Conservation (phyloP, 306 rosid species). For the Lagenaria siceraria region DNA sequence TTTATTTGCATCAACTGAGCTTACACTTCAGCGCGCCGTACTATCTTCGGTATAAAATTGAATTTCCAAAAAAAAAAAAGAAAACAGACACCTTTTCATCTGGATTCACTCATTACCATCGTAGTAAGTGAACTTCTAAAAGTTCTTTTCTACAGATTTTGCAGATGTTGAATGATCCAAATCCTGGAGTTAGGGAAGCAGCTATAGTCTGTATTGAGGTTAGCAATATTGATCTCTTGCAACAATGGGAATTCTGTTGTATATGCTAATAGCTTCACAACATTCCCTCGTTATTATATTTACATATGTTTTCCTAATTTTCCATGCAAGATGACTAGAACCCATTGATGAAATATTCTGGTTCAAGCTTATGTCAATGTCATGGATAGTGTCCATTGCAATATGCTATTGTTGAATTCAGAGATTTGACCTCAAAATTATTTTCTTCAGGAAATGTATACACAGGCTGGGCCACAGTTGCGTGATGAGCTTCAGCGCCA, state of each 20-base stretch:
- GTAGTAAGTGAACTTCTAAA: neutral
- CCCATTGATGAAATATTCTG: neutral
- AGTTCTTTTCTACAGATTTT: constrained; percentile 47
- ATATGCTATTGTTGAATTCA: constrained; percentile 1
- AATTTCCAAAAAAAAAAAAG: neutral
- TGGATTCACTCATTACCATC: neutral
- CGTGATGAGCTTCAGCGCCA: constrained; percentile 93
- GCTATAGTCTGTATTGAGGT: constrained; percentile 92
- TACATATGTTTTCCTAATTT: neutral
- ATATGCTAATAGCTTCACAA: neutral
- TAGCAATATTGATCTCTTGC: constrained; percentile 12
- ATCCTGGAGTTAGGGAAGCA: constrained; percentile 84
- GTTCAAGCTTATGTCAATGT: neutral
- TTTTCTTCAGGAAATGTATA: constrained; percentile 76
- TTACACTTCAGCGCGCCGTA: constrained; percentile 79
- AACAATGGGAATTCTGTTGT: neutral
- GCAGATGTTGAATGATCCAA: constrained; percentile 82
- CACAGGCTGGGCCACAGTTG: constrained; percentile 89
- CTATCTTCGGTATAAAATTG: constrained; percentile 71
- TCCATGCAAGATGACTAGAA: neutral
- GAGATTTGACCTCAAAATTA: neutral
- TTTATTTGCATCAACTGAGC: constrained; percentile 85
- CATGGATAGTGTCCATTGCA: neutral
- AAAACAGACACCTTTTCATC: neutral
- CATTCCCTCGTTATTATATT: neutral